Percentiles rank a stretch among this genome's conserved stretches.
These are phyloP conservation scores for Delonix regia DNA, from an alignment of 306 rosid species.

Conservation along the genomic window DNA sequence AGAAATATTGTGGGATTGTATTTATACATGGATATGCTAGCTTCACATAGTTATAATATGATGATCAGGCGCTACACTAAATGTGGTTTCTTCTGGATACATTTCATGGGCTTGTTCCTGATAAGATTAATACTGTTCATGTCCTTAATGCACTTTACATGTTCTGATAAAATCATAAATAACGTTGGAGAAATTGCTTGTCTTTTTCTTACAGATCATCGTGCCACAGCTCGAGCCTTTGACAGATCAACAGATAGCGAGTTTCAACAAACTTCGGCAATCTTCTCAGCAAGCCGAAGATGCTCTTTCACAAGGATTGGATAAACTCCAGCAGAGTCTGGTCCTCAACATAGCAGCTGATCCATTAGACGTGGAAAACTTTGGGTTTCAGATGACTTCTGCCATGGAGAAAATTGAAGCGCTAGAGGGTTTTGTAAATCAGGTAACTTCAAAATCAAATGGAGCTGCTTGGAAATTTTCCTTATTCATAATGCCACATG, in stretches of 20 bases:
- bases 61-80: not conserved
- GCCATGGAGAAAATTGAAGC: constrained; percentile 67
- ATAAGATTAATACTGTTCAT: not conserved
- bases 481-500: too few relatives aligned
- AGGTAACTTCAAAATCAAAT: constrained; percentile 52
- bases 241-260: constrained; percentile 51
- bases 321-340: constrained; percentile 71
- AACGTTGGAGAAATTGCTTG: not conserved
- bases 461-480: not conserved
- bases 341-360: constrained; percentile 49
- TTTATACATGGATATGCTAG: too few relatives aligned
- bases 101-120: not conserved
- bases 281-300: constrained; percentile 89
- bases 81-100: not conserved
- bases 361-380: constrained; percentile 44
- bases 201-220: constrained; percentile 52
- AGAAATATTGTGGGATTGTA: too few relatives aligned
- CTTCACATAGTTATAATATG: not conserved
- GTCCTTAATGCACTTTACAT: not conserved
- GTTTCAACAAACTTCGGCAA: constrained; percentile 47
- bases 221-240: constrained; percentile 60
- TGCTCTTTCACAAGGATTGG: constrained; percentile 79
- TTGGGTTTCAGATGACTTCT: constrained; percentile 53
- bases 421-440: constrained; percentile 68
- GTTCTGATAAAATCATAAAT: not conserved